Percentiles rank a stretch among this genome's conserved stretches.
These are phyloP conservation scores for Phytophthora pseudosyringae DNA, from an alignment of 352 stramenopile genomes.

Conservation along the genomic window DNA sequence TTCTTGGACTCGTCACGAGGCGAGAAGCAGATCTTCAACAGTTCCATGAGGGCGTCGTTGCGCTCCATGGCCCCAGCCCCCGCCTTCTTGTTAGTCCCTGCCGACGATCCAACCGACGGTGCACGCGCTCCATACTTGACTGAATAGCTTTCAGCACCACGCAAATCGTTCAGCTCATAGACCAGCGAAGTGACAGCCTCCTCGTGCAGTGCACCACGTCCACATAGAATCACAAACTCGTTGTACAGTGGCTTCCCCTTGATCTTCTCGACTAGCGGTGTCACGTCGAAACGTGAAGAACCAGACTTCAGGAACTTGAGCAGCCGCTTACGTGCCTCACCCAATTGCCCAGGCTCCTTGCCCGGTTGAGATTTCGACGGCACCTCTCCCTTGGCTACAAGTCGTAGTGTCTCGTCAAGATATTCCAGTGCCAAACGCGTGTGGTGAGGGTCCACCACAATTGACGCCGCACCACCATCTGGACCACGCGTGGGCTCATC, in stretches of 20 bases:
- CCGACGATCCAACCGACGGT: conserved; percentile 22
- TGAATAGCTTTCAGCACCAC: conserved; percentile 83
- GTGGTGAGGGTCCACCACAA: conserved; percentile 77
- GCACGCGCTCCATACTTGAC: conserved; percentile 73
- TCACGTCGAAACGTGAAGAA: conserved; percentile 81
- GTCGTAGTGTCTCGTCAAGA: conserved; percentile 82
- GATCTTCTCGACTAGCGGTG: conserved; percentile 77
- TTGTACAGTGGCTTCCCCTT: conserved; percentile 79
- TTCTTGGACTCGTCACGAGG: conserved; percentile 82
- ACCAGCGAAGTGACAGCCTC: conserved; percentile 80
- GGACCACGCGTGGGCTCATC: conserved; percentile 39
- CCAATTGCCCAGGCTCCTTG: conserved; percentile 74
- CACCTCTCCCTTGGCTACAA: conserved; percentile 68
- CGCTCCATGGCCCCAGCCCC: conserved; percentile 49
- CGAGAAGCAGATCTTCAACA: conserved; percentile 86
- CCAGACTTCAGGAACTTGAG: conserved; percentile 83
- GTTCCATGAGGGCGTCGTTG: conserved; percentile 77
- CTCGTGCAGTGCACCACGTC: conserved; percentile 78
- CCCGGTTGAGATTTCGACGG: conserved; percentile 86
- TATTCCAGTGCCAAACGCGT: conserved; percentile 88
- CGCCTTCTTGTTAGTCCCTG: conserved; percentile 41
- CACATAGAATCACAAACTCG: conserved; percentile 88
- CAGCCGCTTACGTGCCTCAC: conserved; percentile 78
- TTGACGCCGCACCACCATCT: conserved; percentile 24
- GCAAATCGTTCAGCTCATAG: conserved; percentile 82